Conservation (phyloP, 2,329 filamentous ascomycete genomes). For the Hypoxylon sp. region DNA sequence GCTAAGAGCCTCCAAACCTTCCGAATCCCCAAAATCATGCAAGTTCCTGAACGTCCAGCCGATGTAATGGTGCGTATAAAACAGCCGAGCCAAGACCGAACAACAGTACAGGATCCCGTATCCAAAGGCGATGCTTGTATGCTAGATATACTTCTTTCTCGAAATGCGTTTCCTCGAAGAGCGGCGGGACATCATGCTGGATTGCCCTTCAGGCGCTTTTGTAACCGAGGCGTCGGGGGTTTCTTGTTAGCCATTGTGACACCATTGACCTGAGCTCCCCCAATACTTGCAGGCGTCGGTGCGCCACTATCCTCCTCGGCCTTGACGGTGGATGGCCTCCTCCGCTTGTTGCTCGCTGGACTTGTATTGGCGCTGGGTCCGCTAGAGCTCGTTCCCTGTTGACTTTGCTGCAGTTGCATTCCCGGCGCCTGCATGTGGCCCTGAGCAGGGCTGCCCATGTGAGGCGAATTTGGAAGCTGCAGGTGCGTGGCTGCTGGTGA, state of each 20-base stretch:
- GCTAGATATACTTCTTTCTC: constrained; percentile 32
- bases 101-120: constrained; percentile 44
- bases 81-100: constrained; percentile 40
- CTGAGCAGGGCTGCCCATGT: constrained; percentile 71
- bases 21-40: constrained; percentile 40
- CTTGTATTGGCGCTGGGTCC: constrained; percentile 77
- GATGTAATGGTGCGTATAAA: constrained; percentile 37
- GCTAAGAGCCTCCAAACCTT: constrained; percentile 34
- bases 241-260: constrained; percentile 62
- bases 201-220: constrained; percentile 66
- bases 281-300: constrained; percentile 60
- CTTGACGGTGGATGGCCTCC: constrained; percentile 69
- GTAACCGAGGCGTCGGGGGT: constrained; percentile 68
- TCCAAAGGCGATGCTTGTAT: constrained; percentile 49
- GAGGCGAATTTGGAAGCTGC: constrained; percentile 72
- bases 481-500: constrained; percentile 72
- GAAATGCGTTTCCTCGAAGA: not conserved
- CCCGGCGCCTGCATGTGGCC: constrained; percentile 73
- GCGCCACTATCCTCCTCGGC: constrained; percentile 66
- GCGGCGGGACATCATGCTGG: constrained; percentile 37
- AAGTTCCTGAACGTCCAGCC: constrained; percentile 42
- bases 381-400: constrained; percentile 75
- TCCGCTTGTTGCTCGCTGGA: constrained; percentile 70
- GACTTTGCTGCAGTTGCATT: constrained; percentile 76
- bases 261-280: constrained; percentile 64